Base-by-base conservation (phyloP, 2,329 filamentous ascomycete genomes). In the Aspergillus flavus region DNA sequence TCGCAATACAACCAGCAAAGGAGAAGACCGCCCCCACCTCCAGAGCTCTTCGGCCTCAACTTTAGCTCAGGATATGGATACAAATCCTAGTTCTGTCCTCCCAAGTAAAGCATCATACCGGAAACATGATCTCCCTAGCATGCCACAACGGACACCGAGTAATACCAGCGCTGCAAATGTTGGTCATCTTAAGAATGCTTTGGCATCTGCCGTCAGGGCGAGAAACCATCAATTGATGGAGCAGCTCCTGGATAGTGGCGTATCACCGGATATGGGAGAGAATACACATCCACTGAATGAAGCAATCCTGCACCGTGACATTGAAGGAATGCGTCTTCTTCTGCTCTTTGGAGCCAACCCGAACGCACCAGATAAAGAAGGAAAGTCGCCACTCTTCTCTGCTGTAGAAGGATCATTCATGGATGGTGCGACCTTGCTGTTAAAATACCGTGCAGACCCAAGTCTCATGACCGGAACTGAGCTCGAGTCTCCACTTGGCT, bases 381-480 rank as follows among this genome's bases (percentile, higher is more conserved):
- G 83, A 28, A 70, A 82, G 39, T 85, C 83, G 0, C 86, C 87
- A 2, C 79, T 89, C 2, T 79, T 79, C 58, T 82, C 76, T 19
- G 82, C 81, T 0, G 84, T 83, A 3, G 85, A 85, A 67, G 82
- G 81, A 64, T 82, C 80, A 0, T 87, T 86, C 71, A 72, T 85
- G 46, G 84, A 86, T 26, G 87, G 83, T 3, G 86, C 87, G 0
- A 84, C 84, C 34, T 77, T 85, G 57, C 81, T 91, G 5, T 81
- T 89, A 67, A 89, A 89, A 75, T 90, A 91, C 64, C 87, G 87
- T 12, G 86, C 86, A 19, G 86, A 86, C 71, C 83, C 83, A 11
- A 87, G 87, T 70, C 78, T 85, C 53, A 75, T 79, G 1, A 78
- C 81, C 1, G 83, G 85, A 0, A 74, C 81, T 0, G 82, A 85